A percentile compares a stretch with the other conserved stretches of the same genome.
phyloP scores from a whole-genome alignment of 768 basidiomycete genomes.

The Tylopilus subfusipes region DNA sequence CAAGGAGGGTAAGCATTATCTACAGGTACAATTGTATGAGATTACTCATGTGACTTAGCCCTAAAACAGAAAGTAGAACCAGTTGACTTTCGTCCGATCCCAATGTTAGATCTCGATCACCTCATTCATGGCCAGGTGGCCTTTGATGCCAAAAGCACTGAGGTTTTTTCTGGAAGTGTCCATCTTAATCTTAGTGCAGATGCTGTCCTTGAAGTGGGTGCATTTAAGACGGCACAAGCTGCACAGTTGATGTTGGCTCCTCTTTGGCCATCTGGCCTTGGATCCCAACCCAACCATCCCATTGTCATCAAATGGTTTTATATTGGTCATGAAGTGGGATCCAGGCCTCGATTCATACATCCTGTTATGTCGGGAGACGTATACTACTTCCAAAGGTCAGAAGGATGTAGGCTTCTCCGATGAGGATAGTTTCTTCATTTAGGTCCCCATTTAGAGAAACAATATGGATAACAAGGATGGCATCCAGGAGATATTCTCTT shows the following conservation, averaged over 20 bases:
- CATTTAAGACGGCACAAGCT: neutral
- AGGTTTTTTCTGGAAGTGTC: neutral
- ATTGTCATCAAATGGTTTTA: neutral
- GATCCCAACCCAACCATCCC: neutral
- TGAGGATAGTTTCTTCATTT: no score
- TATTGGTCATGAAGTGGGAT: no score
- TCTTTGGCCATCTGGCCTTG: neutral
- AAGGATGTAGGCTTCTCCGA: no score
- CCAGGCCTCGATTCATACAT: no score
- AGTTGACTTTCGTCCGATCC: neutral
- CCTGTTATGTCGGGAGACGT: no score
- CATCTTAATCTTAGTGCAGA: neutral
- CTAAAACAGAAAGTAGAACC: neutral
- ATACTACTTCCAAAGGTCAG: no score
- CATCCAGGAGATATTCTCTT: no score
- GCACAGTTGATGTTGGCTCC: neutral
- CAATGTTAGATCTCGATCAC: neutral
- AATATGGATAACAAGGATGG: no score
- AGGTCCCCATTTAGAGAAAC: no score
- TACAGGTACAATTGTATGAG: neutral
- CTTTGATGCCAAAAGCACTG: neutral
- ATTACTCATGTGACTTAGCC: neutral
- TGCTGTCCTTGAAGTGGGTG: neutral
- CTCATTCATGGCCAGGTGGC: neutral
- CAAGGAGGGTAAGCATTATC: no score